phyloP scores from a whole-genome alignment of 2,329 filamentous ascomycete species.

The Mollisia scopiformis region DNA sequence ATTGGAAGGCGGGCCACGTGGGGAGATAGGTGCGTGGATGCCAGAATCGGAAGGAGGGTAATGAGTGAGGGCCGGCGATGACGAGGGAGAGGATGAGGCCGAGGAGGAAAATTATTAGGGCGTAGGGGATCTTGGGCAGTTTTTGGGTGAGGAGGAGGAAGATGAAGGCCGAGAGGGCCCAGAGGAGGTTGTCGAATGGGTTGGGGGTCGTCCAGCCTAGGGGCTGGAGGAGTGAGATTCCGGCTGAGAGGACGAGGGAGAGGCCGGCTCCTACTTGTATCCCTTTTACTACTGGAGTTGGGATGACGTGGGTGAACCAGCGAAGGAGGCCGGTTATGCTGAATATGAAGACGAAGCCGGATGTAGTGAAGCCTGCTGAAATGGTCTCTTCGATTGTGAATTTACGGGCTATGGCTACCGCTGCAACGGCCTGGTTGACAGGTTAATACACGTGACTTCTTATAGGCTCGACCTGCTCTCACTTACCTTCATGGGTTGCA shows the following conservation, averaged over 20 bases:
- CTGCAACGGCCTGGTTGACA: constrained; percentile 78
- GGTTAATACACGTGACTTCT: constrained; percentile 17
- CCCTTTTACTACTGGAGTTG: constrained; percentile 87
- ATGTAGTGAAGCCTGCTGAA: constrained; percentile 83
- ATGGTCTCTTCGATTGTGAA: constrained; percentile 72
- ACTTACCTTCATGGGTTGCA: constrained; percentile 78
- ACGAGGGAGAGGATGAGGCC: constrained; percentile 68
- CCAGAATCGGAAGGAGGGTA: constrained; percentile 64
- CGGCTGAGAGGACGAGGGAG: constrained; percentile 79
- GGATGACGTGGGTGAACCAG: constrained; percentile 68
- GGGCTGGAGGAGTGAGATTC: constrained; percentile 65
- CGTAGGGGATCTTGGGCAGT: constrained; percentile 73
- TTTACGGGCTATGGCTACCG: constrained; percentile 76
- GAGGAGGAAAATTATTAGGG: constrained; percentile 70
- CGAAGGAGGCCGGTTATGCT: constrained; percentile 78
- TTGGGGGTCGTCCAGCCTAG: constrained; percentile 69
- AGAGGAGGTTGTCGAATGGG: constrained; percentile 77
- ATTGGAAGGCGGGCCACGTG: constrained; percentile 45
- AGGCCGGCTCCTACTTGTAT: constrained; percentile 93
- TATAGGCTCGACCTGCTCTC: neutral
- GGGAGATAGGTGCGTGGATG: constrained; percentile 55
- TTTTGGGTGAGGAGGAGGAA: constrained; percentile 69
- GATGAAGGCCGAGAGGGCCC: constrained; percentile 75
- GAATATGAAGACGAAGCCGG: constrained; percentile 72
- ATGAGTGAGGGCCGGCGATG: constrained; percentile 38